phyloP scores from a whole-genome alignment of 345 rosid species.

The Physaria fendleri region DNA sequence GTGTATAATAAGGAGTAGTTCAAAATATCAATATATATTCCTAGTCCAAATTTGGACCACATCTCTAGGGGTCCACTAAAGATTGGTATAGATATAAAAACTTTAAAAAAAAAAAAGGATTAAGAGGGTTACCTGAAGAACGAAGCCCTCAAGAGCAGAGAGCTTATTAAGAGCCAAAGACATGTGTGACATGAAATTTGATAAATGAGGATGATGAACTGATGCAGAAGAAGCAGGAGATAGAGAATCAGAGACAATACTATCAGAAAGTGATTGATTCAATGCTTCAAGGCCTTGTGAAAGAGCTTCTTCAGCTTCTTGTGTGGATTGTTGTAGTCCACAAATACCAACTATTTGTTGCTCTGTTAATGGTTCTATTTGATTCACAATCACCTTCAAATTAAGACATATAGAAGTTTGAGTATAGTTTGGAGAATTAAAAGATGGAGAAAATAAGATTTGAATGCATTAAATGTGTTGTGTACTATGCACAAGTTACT shows the following conservation, averaged over 20 bases:
- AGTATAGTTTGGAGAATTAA: neutral
- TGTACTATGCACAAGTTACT: conserved; percentile 28
- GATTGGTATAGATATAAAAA: neutral
- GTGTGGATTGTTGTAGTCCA: conserved; percentile 85
- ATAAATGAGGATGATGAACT: conserved; percentile 74
- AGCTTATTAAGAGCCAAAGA: conserved; percentile 93
- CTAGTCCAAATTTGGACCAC: conserved; percentile 21
- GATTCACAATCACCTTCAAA: conserved; percentile 48
- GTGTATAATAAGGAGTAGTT: conserved; percentile 25
- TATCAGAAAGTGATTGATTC: conserved; percentile 77
- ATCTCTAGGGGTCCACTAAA: conserved; percentile 13
- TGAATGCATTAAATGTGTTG: conserved; percentile 23
- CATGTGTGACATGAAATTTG: conserved; percentile 96
- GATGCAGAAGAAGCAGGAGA: conserved; percentile 52
- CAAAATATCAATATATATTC: conserved; percentile 14
- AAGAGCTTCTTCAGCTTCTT: conserved; percentile 85
- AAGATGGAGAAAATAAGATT: conserved; percentile 12
- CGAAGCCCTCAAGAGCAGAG: conserved; percentile 76
- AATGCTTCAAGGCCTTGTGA: conserved; percentile 84
- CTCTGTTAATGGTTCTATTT: conserved; percentile 82
- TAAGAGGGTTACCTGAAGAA: conserved; percentile 64
- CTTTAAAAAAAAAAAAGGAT: neutral
- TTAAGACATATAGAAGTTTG: neutral
- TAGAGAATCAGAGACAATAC: conserved; percentile 76
- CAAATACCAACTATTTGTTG: conserved; percentile 86